Conservation (phyloP, 116 monocot species). For the Trichopus zeylanicus region DNA sequence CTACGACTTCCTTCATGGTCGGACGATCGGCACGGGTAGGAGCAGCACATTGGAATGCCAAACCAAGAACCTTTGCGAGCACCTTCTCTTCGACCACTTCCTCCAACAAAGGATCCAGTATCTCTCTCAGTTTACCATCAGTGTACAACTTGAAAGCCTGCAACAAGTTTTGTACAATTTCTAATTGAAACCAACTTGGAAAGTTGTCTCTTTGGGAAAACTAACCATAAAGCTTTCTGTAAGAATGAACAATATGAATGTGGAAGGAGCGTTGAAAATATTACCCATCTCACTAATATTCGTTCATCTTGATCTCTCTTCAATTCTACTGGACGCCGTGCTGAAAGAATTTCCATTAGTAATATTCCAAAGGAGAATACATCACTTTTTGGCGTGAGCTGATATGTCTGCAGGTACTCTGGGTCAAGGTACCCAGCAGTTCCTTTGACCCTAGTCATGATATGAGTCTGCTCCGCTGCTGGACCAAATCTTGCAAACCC, state of each 20-base stretch:
- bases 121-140: constrained; percentile 39
- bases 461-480: constrained; percentile 64
- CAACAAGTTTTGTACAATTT: not conserved
- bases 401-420: constrained; percentile 73
- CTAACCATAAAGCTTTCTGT: too few species aligned
- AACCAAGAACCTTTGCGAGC: constrained; percentile 30
- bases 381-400: constrained; percentile 91
- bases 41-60: constrained; percentile 85
- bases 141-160: constrained; percentile 72
- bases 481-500: constrained; percentile 78
- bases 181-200: too few species aligned
- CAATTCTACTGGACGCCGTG: constrained; percentile 72
- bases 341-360: constrained; percentile 85
- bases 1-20: constrained; percentile 73
- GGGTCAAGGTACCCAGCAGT: constrained; percentile 89
- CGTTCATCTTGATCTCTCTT: constrained; percentile 47
- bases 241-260: not conserved
- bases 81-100: constrained; percentile 48
- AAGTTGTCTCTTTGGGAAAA: too few species aligned
- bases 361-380: constrained; percentile 94
- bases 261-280: not conserved
- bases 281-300: constrained; percentile 92
- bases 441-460: constrained; percentile 70
- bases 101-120: constrained; percentile 61
- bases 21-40: constrained; percentile 71